Conservation (phyloP, 2,329 filamentous ascomycete species). For the Scedosporium boydii region DNA sequence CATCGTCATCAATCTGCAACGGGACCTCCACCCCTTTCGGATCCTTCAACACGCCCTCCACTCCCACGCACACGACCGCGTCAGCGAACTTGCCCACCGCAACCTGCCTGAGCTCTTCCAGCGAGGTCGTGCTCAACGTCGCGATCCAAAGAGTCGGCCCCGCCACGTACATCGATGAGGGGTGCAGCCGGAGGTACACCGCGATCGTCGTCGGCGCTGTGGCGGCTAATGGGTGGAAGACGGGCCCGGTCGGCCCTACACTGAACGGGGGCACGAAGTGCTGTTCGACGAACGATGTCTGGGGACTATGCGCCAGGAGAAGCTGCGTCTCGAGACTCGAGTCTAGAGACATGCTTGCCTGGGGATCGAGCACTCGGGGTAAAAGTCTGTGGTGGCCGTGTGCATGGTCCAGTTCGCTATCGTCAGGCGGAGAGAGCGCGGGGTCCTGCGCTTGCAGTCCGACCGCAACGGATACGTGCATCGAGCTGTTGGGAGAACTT, state of each 20-base stretch:
- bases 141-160: conserved; percentile 54
- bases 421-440: not conserved
- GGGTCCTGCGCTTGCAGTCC: conserved; percentile 9
- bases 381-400: not conserved
- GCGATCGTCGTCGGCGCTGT: conserved; percentile 29
- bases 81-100: conserved; percentile 53
- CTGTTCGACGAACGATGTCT: conserved; percentile 24
- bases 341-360: conserved; percentile 18
- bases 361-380: not conserved
- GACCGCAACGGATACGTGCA: conserved; percentile 9
- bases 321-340: conserved; percentile 28
- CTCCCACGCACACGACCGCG: conserved; percentile 39
- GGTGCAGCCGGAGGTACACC: conserved; percentile 61
- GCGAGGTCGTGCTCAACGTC: conserved; percentile 46
- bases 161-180: conserved; percentile 46
- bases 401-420: not conserved
- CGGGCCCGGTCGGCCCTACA: conserved; percentile 14
- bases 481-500: conserved; percentile 5
- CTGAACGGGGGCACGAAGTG: conserved; percentile 22
- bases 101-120: conserved; percentile 54
- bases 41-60: conserved; percentile 59
- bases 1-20: conserved; percentile 59
- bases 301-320: conserved; percentile 27
- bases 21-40: conserved; percentile 49
- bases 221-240: conserved; percentile 15